These are phyloP conservation scores for Picochlorum sp. DNA, from an alignment of 139 green algal species.

Conservation along the genomic window DNA sequence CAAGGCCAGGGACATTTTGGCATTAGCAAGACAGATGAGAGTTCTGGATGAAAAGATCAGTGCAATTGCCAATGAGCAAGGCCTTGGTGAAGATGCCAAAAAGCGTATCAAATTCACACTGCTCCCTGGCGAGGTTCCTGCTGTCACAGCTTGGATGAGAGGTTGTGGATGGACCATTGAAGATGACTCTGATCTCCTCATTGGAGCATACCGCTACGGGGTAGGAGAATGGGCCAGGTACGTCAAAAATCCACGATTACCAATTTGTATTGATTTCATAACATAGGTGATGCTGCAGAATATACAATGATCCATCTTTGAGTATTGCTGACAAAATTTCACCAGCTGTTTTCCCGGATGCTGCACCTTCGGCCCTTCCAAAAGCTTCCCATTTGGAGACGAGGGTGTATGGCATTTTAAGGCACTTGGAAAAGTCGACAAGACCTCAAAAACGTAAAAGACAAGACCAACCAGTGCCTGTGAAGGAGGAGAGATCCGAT, in stretches of 20 bases:
- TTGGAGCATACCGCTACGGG: slow-evolving; percentile 53
- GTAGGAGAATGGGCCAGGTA: slow-evolving; percentile 23
- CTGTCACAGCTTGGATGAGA: slow-evolving; percentile 22
- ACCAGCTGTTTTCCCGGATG: slow-evolving; percentile 16
- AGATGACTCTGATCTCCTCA: slow-evolving; percentile 76
- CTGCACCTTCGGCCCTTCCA: slow-evolving; percentile 29
- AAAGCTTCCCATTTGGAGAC: slow-evolving; percentile 75
- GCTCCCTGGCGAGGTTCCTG: slow-evolving; percentile 3
- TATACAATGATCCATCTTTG: slow-evolving; percentile 60
- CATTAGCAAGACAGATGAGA: slow-evolving; percentile 40
- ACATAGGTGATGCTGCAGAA: slow-evolving; percentile 18
- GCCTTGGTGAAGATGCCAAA: neutral
- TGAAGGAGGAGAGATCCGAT: too few relatives aligned
- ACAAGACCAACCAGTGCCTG: slow-evolving; percentile 2
- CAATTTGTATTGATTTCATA: neutral
- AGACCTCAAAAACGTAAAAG: neutral
- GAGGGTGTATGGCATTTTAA: slow-evolving; percentile 64
- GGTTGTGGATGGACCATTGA: slow-evolving; percentile 47
- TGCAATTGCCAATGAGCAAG: neutral
- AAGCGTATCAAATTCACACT: slow-evolving; percentile 45
- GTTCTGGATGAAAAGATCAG: slow-evolving; percentile 42
- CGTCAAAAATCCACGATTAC: neutral
- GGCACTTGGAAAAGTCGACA: slow-evolving; percentile 50
- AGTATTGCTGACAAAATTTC: slow-evolving; percentile 62
- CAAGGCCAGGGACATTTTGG: slow-evolving; percentile 64